Base-by-base conservation (phyloP, 305 asterid genomes). In the Fraxinus baroniana region DNA sequence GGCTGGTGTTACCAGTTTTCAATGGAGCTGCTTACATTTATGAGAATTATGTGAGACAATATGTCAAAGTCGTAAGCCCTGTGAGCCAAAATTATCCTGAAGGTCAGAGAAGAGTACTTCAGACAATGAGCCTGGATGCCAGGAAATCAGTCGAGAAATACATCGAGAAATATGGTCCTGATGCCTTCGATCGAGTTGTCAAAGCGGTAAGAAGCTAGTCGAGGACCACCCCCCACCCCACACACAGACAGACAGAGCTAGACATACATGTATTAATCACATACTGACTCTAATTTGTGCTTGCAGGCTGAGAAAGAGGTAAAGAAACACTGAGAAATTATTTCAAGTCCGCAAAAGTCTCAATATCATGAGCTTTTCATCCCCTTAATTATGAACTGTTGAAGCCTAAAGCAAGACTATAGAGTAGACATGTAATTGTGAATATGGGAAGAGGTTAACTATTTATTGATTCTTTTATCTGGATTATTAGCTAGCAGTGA, bases 121-220 rank as follows among this genome's bases (percentile, higher is more conserved):
- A 96, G 83, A 91, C 93, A 98, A 91, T 96, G 97, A 96, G 95
- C 86, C 94, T 91, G 5, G 99, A 96, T 81, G 98, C 99, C 15
- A 85, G 98, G 72, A 92, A 91, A 79, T 87, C 97, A 0, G 99
- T 93, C 0, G 98, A 94, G 82, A 89, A 82, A 72, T 96, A 92
- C 82, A 96, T 96, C 15, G 97, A 92, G 15, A 90, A 85, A 74
- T 82, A 91, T 60, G 98, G 98, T 4, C 93, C 94, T 0, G 97
- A 94, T 36, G 91, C 99, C 75, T 94, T 96, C 35, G 98, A 96
- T 18, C 78, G 97, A 79, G 93, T 96, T 8, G 91, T 96, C 78
- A 91, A 83, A 90, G 97, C 90, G 87, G 98, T 96, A 86, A 86
- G 90, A 68, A 30, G 66, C 12, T 0, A 66, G 5, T 35, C 17